Base-by-base conservation (phyloP, 2,329 filamentous ascomycete genomes). In the Alternaria brassicicola region DNA sequence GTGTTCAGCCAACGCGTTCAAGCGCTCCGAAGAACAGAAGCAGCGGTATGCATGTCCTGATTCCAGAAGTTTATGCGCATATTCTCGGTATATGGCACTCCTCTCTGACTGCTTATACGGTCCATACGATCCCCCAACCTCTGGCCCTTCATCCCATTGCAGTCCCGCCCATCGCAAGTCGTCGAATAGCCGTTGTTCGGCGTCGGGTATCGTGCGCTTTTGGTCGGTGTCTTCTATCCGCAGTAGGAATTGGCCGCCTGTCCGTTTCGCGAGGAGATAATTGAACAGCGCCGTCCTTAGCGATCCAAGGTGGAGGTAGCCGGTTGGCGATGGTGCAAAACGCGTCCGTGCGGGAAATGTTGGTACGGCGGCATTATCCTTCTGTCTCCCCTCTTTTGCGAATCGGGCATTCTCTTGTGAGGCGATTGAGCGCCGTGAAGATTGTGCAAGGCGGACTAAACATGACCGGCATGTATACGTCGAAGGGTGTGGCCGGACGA, bases 141-240 rank as follows among this genome's bases (percentile, higher is more conserved):
- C 86, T 4, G 95, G 95, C 3, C 93, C 89, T 86, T 99, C 96
- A 77, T 97, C 93, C 94, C 94, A 99, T 52, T 89, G 81, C 30
- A 99, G 80, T 0, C 93, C 93, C 17, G 93, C 90, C 95, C 95
- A 99, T 79, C 84, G 83, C 52, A 99, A 78, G 73, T 98, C 94
- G 57, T 89, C 81, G 64, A 89, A 90, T 3, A 99, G 79, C 54
- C 88, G 85, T 59, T 88, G 77, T 75, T 97, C 93, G 1, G 95
- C 93, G 72, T 89, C 93, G 0, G 83, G 79, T 4, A 98, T 87
- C 8, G 94, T 89, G 59, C 95, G 88, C 80, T 89, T 92, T 84
- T 92, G 91, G 78, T 98, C 95, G 4, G 95, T 99, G 76, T 99
- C 95, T 80, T 99, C 95, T 63, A 99, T 88, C 9, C 95, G 88